phyloP scores from a whole-genome alignment of 345 rosid genomes.

The Alliaria petiolata region DNA sequence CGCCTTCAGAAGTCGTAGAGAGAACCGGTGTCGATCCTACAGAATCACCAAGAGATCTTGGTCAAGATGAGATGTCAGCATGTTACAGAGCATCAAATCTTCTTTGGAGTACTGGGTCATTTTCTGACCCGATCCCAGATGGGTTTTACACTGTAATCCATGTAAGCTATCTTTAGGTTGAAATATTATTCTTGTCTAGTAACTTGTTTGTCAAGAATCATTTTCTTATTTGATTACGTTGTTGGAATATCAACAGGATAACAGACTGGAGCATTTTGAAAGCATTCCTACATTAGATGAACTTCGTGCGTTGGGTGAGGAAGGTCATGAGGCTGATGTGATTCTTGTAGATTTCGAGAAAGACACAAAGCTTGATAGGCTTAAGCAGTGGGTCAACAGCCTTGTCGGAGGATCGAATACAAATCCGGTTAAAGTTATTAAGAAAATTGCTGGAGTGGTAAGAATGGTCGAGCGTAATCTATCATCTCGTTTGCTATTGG shows the following conservation, averaged over 20 bases:
- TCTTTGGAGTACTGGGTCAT: conserved; percentile 77
- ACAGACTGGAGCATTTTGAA: conserved; percentile 53
- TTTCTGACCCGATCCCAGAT: conserved; percentile 64
- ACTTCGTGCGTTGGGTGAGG: conserved; percentile 54
- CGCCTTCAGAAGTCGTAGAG: conserved; percentile 55
- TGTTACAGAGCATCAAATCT: conserved; percentile 66
- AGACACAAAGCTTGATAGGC: conserved; percentile 59
- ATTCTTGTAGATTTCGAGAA: conserved; percentile 62
- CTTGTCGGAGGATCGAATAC: conserved; percentile 53
- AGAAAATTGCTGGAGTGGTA: conserved; percentile 78
- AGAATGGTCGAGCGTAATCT: conserved; percentile 1
- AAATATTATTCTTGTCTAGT: background rate
- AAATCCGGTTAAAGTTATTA: conserved; percentile 62
- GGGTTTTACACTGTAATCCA: conserved; percentile 73
- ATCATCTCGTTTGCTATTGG: background rate
- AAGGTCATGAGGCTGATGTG: conserved; percentile 51
- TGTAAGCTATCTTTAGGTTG: conserved; percentile 37
- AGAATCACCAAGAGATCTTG: conserved; percentile 52
- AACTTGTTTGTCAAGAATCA: background rate
- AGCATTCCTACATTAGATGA: conserved; percentile 67
- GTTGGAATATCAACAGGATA: conserved; percentile 46
- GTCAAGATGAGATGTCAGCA: conserved; percentile 40
- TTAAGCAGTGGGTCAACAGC: conserved; percentile 44
- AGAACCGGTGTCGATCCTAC: too few species aligned
- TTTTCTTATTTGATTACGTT: background rate